These are phyloP conservation scores for Juncus effusus DNA, from an alignment of 176 grass and related monocot genomes.

Conservation along the genomic window DNA sequence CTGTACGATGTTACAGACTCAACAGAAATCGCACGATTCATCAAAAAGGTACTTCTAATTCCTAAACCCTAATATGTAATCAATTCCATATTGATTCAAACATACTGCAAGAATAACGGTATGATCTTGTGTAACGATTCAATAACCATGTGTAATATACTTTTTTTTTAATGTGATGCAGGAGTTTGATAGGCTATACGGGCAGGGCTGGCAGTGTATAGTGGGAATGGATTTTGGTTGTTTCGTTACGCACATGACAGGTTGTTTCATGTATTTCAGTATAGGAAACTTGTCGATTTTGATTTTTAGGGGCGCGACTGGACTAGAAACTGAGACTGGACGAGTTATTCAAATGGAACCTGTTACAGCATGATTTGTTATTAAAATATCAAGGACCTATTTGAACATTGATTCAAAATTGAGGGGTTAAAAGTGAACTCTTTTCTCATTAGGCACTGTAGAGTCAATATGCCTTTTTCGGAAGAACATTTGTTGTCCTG, in stretches of 20 bases:
- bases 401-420: too few species aligned
- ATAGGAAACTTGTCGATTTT: constrained; percentile 58
- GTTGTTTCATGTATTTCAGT: constrained; percentile 67
- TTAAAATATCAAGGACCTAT: background rate
- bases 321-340: constrained; percentile 7
- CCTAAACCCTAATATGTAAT: background rate
- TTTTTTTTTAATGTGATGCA: background rate
- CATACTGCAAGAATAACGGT: background rate
- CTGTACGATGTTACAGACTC: constrained; percentile 45
- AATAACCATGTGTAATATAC: background rate
- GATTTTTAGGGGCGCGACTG: constrained; percentile 39
- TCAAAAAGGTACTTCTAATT: constrained; percentile 44
- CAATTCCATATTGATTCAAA: background rate
- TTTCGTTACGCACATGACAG: constrained; percentile 47
- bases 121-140: background rate
- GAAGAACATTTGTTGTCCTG: too few species aligned
- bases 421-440: too few species aligned
- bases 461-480: too few species aligned
- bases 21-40: constrained; percentile 48
- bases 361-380: constrained; percentile 24
- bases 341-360: constrained; percentile 6
- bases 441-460: too few species aligned
- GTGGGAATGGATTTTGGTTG: constrained; percentile 54
- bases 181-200: constrained; percentile 47
- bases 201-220: constrained; percentile 59